Evolutionary conservation across 306 rosid species (phyloP).

Genomic region (Cicer arietinum): DNA sequence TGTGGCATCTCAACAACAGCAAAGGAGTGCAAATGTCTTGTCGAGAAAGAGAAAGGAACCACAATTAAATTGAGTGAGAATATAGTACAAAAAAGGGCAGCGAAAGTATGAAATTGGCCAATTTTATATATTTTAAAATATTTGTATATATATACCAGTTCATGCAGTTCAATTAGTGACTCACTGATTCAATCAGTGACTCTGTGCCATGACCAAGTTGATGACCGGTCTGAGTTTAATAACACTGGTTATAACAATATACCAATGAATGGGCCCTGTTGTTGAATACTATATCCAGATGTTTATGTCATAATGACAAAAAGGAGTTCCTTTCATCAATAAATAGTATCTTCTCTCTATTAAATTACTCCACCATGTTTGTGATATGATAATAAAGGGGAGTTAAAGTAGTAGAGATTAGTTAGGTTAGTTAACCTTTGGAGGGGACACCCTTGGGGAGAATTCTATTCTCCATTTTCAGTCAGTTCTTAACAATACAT

Average conservation of each 20-base stretch:
- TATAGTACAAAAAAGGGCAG: conserved; percentile 31
- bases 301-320: conserved; percentile 15
- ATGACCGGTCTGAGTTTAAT: too few species aligned
- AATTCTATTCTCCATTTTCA: conserved; percentile 1
- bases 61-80: conserved; percentile 5
- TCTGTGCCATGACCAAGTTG: too few species aligned
- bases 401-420: neutral
- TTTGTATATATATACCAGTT: too few species aligned
- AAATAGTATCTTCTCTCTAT: conserved; percentile 1
- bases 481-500: neutral
- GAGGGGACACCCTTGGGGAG: neutral
- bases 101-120: neutral
- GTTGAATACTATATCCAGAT: conserved; percentile 13
- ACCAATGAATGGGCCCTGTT: neutral
- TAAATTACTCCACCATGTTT: neutral
- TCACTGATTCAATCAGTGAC: too few species aligned
- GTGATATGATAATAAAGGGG: neutral
- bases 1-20: conserved; percentile 6
- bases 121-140: too few species aligned
- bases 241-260: neutral
- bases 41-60: conserved; percentile 28
- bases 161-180: too few species aligned
- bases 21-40: conserved; percentile 24
- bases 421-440: neutral
- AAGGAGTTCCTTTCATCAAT: conserved; percentile 25